phyloP scores from a whole-genome alignment of 2,329 filamentous ascomycete species.

The Arthroderma uncinatum region DNA sequence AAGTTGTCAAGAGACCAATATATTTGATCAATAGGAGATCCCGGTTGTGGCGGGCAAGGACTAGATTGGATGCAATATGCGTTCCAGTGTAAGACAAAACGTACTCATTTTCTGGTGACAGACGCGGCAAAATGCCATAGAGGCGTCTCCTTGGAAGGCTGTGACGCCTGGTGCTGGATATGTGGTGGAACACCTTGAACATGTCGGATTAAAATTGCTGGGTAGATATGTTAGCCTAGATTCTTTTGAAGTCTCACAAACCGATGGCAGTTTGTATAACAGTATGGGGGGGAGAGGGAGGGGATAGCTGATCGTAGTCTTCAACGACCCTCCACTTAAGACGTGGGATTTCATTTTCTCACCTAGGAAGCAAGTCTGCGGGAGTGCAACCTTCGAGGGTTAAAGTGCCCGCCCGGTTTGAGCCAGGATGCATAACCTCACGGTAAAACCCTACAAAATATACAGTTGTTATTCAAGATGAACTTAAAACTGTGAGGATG shows the following conservation, averaged over 20 bases:
- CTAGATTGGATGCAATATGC: constrained; percentile 1
- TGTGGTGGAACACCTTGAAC: constrained; percentile 60
- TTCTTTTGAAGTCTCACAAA: constrained; percentile 36
- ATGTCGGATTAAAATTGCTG: constrained; percentile 60
- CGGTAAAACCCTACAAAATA: constrained; percentile 44
- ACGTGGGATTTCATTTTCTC: constrained; percentile 12
- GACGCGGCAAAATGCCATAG: constrained; percentile 63
- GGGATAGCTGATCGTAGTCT: neutral
- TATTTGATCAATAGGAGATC: neutral
- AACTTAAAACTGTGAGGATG: neutral
- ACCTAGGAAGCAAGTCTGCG: constrained; percentile 63
- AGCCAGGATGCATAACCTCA: constrained; percentile 62
- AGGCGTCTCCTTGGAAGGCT: constrained; percentile 61
- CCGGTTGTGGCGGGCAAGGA: neutral
- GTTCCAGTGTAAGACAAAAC: constrained; percentile 13
- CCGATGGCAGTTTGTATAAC: neutral
- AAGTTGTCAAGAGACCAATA: constrained; percentile 3
- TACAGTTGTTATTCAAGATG: neutral
- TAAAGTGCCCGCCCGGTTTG: constrained; percentile 65
- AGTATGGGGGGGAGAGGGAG: neutral
- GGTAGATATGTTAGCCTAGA: neutral
- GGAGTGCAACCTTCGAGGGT: constrained; percentile 65
- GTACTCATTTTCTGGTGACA: constrained; percentile 67
- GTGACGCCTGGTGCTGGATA: constrained; percentile 53
- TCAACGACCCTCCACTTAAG: neutral